These are phyloP conservation scores for Plasmodium knowlesi DNA, from an alignment of 169 alveolate species.

Conservation along the genomic window DNA sequence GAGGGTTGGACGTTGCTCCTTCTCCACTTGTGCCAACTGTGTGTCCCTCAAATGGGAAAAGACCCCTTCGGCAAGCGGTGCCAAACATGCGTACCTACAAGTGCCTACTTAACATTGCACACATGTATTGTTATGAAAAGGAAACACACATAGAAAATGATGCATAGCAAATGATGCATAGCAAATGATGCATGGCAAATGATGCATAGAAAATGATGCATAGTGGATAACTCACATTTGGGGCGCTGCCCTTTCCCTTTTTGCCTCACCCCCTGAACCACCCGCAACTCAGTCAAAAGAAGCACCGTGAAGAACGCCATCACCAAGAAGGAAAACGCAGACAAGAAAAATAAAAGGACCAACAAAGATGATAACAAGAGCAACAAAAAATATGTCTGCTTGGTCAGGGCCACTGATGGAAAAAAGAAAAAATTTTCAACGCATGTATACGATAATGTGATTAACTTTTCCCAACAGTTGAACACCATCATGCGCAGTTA, in stretches of 20 bases:
- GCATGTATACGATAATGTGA: constrained; percentile 34
- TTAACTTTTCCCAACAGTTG: constrained; percentile 54
- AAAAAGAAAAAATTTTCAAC: constrained; percentile 51
- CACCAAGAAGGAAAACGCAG: neutral
- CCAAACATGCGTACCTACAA: neutral
- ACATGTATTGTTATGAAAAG: neutral
- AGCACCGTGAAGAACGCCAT: constrained; percentile 4
- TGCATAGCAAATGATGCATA: neutral
- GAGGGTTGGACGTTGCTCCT: neutral
- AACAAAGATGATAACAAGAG: constrained; percentile 15
- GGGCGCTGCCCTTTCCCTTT: neutral
- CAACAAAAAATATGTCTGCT: constrained; percentile 37
- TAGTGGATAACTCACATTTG: neutral
- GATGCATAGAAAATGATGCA: neutral
- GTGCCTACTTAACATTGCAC: neutral
- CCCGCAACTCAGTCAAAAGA: constrained; percentile 20
- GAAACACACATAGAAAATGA: neutral
- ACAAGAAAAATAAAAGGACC: constrained; percentile 31
- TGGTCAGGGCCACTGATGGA: constrained; percentile 72
- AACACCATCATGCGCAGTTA: constrained; percentile 27
- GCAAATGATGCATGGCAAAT: neutral
- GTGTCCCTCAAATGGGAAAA: neutral
- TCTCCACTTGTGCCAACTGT: neutral
- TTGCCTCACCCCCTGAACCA: neutral
- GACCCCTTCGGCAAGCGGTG: neutral